Percentiles rank a stretch among this genome's conserved stretches.
Conservation (phyloP, 2,329 filamentous ascomycete genomes). For the Pseudocercospora cruenta region DNA sequence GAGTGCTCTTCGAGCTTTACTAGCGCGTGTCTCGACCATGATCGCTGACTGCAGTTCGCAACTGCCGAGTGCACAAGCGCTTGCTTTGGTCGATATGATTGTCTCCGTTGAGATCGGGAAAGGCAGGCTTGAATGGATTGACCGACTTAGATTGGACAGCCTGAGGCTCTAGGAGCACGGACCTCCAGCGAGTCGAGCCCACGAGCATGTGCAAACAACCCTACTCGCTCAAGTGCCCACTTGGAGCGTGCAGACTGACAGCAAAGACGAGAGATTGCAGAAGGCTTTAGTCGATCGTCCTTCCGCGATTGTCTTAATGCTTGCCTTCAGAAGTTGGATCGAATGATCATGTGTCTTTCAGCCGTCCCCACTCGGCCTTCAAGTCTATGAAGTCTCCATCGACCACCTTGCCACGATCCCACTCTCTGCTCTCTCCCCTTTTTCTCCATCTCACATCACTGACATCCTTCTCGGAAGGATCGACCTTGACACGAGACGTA, state of each 20-base stretch:
- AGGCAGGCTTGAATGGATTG: too few species aligned
- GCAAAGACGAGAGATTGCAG: background rate
- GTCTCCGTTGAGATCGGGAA: too few species aligned
- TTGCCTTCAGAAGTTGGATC: background rate
- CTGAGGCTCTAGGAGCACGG: too few species aligned
- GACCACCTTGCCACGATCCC: constrained; percentile 69
- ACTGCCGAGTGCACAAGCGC: background rate
- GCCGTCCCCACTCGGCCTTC: constrained; percentile 52
- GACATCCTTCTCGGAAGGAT: constrained; percentile 55
- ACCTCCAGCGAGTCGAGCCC: too few species aligned
- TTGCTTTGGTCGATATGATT: too few species aligned
- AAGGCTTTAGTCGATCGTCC: background rate
- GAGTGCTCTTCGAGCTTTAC: background rate
- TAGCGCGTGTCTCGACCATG: background rate
- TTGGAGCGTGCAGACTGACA: too few species aligned
- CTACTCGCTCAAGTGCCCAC: background rate
- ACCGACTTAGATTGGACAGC: too few species aligned
- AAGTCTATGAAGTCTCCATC: constrained; percentile 57
- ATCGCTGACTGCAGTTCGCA: background rate
- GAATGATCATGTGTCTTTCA: constrained; percentile 24
- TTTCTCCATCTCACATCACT: constrained; percentile 48
- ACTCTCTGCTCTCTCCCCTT: constrained; percentile 62
- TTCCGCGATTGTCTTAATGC: background rate
- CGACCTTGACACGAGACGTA: background rate
- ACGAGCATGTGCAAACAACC: too few species aligned